phyloP scores from a whole-genome alignment of 2,329 filamentous ascomycete genomes.

The Botrytis fabae region DNA sequence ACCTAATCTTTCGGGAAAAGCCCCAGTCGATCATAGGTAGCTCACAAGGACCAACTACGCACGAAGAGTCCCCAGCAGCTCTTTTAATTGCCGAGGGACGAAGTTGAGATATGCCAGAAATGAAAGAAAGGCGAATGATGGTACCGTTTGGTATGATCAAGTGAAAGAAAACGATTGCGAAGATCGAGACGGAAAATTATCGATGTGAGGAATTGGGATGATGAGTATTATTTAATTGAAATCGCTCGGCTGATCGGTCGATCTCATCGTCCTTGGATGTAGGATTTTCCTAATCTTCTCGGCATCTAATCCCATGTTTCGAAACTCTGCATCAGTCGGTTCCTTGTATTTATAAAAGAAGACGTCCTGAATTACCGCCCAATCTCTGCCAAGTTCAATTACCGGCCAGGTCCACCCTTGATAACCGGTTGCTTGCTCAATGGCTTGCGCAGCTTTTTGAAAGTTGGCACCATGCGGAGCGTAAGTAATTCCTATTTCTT shows the following conservation, averaged over 20 bases:
- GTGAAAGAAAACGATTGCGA: not conserved
- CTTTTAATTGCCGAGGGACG: not conserved
- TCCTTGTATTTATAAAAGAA: not conserved
- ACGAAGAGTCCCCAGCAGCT: not conserved
- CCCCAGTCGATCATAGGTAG: not conserved
- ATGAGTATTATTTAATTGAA: not conserved
- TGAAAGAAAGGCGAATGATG: not conserved
- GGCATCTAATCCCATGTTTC: not conserved
- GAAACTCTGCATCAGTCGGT: not conserved
- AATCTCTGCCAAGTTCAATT: not conserved
- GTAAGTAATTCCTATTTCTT: not conserved
- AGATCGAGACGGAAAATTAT: not conserved
- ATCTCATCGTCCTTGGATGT: not conserved
- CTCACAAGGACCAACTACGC: not conserved
- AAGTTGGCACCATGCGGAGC: not conserved
- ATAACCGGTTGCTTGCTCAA: not conserved
- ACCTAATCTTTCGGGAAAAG: not conserved
- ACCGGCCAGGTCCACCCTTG: not conserved
- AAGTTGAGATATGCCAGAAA: not conserved
- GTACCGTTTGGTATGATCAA: not conserved
- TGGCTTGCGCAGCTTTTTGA: not conserved
- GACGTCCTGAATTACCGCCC: not conserved
- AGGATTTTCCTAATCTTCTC: not conserved
- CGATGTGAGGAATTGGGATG: not conserved
- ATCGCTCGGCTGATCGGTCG: not conserved